phyloP scores from a whole-genome alignment of 371 early-diverging fungal genomes.

The Umbelopsis sp. region DNA sequence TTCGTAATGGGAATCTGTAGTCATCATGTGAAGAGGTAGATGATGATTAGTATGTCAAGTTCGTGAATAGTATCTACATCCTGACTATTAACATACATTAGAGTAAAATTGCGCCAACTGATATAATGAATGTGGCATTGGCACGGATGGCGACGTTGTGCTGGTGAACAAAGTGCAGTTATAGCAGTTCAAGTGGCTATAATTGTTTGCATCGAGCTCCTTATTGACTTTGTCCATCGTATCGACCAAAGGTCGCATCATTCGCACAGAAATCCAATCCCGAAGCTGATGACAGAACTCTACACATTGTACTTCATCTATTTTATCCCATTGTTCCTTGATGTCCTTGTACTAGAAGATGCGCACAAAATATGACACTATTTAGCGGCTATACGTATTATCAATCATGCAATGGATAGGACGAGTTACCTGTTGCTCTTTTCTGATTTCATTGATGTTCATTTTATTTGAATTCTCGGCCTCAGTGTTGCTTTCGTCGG shows the following conservation, averaged over 20 bases:
- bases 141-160: constrained; percentile 5
- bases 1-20: constrained; percentile 16
- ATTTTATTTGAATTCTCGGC: background rate
- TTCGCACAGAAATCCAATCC: constrained; percentile 17
- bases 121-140: constrained; percentile 14
- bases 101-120: constrained; percentile 9
- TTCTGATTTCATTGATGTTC: constrained; percentile 16
- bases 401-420: too few species aligned
- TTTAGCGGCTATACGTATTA: too few species aligned
- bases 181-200: constrained; percentile 16
- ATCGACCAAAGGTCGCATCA: constrained; percentile 3
- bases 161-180: constrained; percentile 12
- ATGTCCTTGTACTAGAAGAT: constrained; percentile 1
- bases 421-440: constrained; percentile 1
- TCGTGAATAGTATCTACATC: background rate
- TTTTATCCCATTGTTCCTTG: constrained; percentile 8
- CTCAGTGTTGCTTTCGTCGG: background rate
- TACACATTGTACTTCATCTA: constrained; percentile 14
- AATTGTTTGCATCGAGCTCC: constrained; percentile 13
- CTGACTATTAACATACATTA: background rate
- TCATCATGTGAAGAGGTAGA: background rate
- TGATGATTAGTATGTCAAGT: too few species aligned
- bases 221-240: constrained; percentile 15
- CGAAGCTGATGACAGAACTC: constrained; percentile 3
- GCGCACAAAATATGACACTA: too few species aligned